Evolutionary conservation across 805 yeast species (phyloP).

Genomic region (Ogataea nonfermentans): DNA sequence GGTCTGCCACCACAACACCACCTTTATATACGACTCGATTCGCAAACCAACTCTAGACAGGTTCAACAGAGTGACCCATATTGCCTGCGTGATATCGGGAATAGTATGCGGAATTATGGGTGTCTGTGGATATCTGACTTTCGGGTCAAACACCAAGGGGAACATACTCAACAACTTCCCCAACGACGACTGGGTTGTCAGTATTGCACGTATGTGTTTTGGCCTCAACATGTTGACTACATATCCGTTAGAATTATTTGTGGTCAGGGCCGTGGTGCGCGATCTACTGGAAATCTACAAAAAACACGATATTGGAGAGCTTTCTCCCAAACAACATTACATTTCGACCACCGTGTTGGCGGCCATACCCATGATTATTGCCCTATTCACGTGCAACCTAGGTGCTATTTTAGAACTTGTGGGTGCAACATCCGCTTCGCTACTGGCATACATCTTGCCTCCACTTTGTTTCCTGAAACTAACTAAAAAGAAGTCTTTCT

Average conservation of each 20-base stretch:
- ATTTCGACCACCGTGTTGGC: constrained; percentile 65
- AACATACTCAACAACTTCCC: constrained; percentile 87
- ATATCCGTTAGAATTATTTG: constrained; percentile 86
- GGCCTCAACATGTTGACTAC: constrained; percentile 93
- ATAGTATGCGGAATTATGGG: constrained; percentile 77
- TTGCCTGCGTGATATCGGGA: constrained; percentile 80
- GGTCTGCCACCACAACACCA: constrained; percentile 93
- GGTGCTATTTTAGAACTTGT: constrained; percentile 88
- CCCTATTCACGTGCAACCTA: constrained; percentile 79
- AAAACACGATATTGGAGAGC: constrained; percentile 15
- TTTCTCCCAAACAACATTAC: constrained; percentile 50
- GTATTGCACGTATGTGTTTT: constrained; percentile 85
- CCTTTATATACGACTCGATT: constrained; percentile 84
- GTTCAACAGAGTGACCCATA: constrained; percentile 76
- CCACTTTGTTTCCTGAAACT: constrained; percentile 78
- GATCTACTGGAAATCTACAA: constrained; percentile 47
- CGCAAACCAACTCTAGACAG: constrained; percentile 71
- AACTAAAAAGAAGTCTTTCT: constrained; percentile 42
- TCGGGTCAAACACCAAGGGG: constrained; percentile 79
- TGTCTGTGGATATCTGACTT: constrained; percentile 69
- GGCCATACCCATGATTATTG: constrained; percentile 66
- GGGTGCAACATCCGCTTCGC: constrained; percentile 90
- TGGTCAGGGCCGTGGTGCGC: constrained; percentile 80
- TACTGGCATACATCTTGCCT: constrained; percentile 90
- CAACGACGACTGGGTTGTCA: constrained; percentile 67